Evolutionary conservation across 2,329 filamentous ascomycete species (phyloP), one percentile per base, ranked within the genome.

Genomic region (Trichophyton simii): DNA sequence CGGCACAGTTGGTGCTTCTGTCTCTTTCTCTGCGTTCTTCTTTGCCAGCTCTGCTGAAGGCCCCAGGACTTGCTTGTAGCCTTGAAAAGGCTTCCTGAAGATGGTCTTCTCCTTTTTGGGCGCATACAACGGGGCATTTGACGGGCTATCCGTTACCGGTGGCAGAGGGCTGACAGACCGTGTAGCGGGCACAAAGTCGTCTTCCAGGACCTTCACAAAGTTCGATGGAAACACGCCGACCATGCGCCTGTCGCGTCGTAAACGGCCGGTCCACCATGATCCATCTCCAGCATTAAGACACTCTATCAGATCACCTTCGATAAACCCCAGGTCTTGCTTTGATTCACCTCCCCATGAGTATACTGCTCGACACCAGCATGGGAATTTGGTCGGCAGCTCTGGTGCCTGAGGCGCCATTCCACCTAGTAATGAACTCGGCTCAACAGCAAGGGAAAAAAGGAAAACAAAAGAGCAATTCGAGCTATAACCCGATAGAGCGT

Each of bases 241-340:
- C 69, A 92, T 91, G 70, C 91, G 85, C 73, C 88, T 87, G 76
- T 99, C 94, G 68, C 94, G 85, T 71, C 87, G 89, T 71, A 99
- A 77, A 65, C 92, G 85, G 57, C 94, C 94, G 76, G 91, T 96
- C 94, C 94, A 99, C 94, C 94, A 99, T 55, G 89, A 91, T 59
- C 94, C 94, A 76, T 99, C 94, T 65, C 94, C 94, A 20, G 94
- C 94, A 73, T 99, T 99, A 60, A 99, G 81, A 71, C 92, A 96
- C 82, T 99, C 94, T 73, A 99, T 99, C 67, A 99, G 77, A 75
- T 99, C 94, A 65, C 94, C 94, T 75, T 99, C 94, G 67, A 99
- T 88, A 75, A 99, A 99, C 15, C 94, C 94, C 62, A 99, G 82
- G 72, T 99, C 94, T 73, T 88, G 86, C 79, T 95, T 95, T 25